Percentiles rank a stretch among this genome's conserved stretches.
These are phyloP conservation scores for Oryza nivara DNA, from an alignment of 176 grass and related monocot species.

Conservation along the genomic window DNA sequence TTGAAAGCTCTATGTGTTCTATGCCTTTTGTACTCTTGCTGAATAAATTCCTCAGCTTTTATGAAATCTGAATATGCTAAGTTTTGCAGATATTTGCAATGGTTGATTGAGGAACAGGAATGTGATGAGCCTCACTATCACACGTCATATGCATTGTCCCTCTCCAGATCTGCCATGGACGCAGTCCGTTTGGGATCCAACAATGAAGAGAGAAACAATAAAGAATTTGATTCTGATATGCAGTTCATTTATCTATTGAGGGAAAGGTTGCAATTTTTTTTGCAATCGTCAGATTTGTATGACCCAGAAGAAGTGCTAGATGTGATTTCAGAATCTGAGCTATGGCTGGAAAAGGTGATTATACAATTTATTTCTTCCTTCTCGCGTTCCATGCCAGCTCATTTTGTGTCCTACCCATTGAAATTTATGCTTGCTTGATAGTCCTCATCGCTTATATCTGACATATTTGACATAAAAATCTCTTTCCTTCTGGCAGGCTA, in stretches of 20 bases:
- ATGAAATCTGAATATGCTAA: conserved; percentile 16
- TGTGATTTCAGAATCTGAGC: conserved; percentile 85
- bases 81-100: conserved; percentile 83
- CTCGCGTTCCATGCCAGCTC: conserved; percentile 4
- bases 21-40: background rate
- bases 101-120: conserved; percentile 92
- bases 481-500: conserved; percentile 70
- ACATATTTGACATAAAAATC: conserved; percentile 19
- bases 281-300: conserved; percentile 93
- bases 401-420: background rate
- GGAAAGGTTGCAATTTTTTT: conserved; percentile 90
- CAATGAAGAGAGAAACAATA: conserved; percentile 39
- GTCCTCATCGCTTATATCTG: conserved; percentile 17
- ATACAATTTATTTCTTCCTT: conserved; percentile 9
- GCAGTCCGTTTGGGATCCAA: conserved; percentile 45
- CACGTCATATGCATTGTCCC: conserved; percentile 81
- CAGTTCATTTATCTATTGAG: conserved; percentile 61
- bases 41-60: conserved; percentile 21
- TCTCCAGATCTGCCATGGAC: conserved; percentile 81
- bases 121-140: conserved; percentile 86
- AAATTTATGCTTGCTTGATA: conserved; percentile 16
- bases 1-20: background rate
- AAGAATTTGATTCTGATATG: conserved; percentile 43
- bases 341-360: conserved; percentile 97
- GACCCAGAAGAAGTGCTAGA: conserved; percentile 95